Evolutionary conservation across 306 rosid species (phyloP).

Genomic region (Casuarina glauca): DNA sequence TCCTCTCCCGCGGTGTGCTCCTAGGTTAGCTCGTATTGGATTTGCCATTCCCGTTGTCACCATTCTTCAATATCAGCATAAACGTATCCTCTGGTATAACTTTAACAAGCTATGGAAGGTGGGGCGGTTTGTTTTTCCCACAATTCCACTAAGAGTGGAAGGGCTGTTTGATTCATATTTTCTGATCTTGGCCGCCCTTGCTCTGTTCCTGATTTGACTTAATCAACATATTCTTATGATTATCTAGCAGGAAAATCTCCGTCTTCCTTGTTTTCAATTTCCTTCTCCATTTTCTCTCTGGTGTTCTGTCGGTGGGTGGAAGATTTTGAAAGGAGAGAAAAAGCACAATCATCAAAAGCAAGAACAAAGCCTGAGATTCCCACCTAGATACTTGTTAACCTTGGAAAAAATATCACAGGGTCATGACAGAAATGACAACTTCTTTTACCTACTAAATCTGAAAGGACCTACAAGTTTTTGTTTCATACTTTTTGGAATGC

Average conservation of each 20-base stretch:
- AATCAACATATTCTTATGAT: neutral
- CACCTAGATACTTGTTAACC: conserved; percentile 22
- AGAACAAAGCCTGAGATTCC: neutral
- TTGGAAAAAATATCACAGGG: conserved; percentile 15
- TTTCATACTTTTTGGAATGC: neutral
- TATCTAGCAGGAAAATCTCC: neutral
- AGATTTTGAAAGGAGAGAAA: neutral
- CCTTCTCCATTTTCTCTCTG: neutral
- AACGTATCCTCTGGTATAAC: too few species aligned
- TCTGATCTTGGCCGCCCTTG: too few species aligned
- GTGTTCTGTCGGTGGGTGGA: neutral
- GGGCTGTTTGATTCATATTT: too few species aligned
- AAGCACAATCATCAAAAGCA: neutral
- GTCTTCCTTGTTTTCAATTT: neutral
- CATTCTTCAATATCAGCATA: too few species aligned
- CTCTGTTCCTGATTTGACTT: too few species aligned
- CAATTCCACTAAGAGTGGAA: neutral
- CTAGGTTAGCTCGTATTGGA: neutral
- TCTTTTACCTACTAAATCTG: neutral
- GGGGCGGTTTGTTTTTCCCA: neutral
- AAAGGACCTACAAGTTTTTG: neutral
- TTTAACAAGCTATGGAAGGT: neutral
- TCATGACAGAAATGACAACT: neutral
- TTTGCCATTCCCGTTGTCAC: neutral
- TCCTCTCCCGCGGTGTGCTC: neutral